phyloP scores from a whole-genome alignment of 148 eudicot species.

The Spergularia marina region DNA sequence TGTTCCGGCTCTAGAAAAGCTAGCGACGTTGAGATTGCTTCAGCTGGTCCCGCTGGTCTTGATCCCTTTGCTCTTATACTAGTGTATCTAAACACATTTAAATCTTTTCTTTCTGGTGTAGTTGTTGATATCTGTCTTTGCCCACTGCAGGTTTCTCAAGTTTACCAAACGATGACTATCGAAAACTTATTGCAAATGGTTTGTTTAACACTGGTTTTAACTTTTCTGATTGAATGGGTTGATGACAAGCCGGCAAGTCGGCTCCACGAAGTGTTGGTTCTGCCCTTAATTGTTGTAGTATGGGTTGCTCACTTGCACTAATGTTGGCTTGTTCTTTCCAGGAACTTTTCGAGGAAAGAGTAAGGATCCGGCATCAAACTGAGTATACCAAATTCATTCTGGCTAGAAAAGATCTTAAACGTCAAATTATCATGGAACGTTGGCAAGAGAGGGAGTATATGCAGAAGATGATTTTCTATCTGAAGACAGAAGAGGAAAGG shows the following conservation, averaged over 20 bases:
- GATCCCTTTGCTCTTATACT: background rate
- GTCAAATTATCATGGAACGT: constrained; percentile 47
- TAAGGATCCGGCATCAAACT: constrained; percentile 42
- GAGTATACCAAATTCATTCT: constrained; percentile 56
- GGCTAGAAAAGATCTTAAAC: constrained; percentile 56
- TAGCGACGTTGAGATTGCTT: constrained; percentile 75
- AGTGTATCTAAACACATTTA: background rate
- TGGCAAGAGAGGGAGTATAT: constrained; percentile 55
- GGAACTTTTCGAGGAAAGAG: constrained; percentile 55
- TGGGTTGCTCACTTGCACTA: background rate
- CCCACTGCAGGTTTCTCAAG: constrained; percentile 70
- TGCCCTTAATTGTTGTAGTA: no score
- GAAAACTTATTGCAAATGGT: constrained; percentile 64
- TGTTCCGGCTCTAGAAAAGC: constrained; percentile 69
- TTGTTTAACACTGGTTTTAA: constrained; percentile 51
- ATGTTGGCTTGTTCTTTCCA: constrained; percentile 21
- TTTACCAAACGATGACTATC: constrained; percentile 76
- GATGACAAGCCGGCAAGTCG: no score
- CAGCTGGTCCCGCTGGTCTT: constrained; percentile 57
- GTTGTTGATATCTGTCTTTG: constrained; percentile 20
- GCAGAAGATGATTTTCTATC: constrained; percentile 66
- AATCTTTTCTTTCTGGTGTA: background rate
- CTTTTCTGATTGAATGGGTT: constrained; percentile 29
- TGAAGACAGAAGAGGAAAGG: constrained; percentile 71
- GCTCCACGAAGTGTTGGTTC: no score